Evolutionary conservation across 2,329 filamentous ascomycete species (phyloP).

Genomic region (Elsinoe arachidis): DNA sequence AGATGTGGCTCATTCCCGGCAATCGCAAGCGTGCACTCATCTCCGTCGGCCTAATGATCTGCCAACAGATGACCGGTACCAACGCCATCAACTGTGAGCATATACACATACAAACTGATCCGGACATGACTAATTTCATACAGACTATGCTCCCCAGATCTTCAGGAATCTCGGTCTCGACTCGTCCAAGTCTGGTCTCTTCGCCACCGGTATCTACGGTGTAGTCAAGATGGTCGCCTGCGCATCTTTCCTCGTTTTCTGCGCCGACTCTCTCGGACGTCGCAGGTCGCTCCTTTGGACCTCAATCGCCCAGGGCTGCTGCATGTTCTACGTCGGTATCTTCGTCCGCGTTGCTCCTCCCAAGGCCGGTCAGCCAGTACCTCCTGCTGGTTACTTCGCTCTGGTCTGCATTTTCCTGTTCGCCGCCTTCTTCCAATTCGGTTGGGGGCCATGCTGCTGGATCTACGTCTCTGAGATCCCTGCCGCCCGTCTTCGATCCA

Average conservation of each 20-base stretch:
- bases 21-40: conserved; percentile 57
- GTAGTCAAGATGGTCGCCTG: conserved; percentile 61
- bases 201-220: conserved; percentile 66
- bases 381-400: conserved; percentile 60
- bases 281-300: conserved; percentile 43
- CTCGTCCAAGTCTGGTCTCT: conserved; percentile 51
- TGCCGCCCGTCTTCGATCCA: conserved; percentile 53
- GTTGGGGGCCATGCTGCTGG: conserved; percentile 44
- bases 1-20: conserved; percentile 57
- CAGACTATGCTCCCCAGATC: conserved; percentile 63
- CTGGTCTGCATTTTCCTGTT: conserved; percentile 66
- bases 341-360: conserved; percentile 58
- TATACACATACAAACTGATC: neutral
- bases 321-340: conserved; percentile 64
- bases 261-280: conserved; percentile 65
- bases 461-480: conserved; percentile 65
- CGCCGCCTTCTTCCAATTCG: conserved; percentile 56
- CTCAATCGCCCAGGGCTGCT: conserved; percentile 45
- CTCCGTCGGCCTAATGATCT: conserved; percentile 56
- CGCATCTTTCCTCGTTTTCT: conserved; percentile 58
- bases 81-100: conserved; percentile 35
- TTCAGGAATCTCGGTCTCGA: conserved; percentile 57
- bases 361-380: conserved; percentile 44
- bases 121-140: conserved; percentile 20
- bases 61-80: conserved; percentile 63